Percentiles rank a stretch among this genome's conserved stretches.
Conservation (phyloP, 805 yeast species). For the Barnettozyma vustinii region DNA sequence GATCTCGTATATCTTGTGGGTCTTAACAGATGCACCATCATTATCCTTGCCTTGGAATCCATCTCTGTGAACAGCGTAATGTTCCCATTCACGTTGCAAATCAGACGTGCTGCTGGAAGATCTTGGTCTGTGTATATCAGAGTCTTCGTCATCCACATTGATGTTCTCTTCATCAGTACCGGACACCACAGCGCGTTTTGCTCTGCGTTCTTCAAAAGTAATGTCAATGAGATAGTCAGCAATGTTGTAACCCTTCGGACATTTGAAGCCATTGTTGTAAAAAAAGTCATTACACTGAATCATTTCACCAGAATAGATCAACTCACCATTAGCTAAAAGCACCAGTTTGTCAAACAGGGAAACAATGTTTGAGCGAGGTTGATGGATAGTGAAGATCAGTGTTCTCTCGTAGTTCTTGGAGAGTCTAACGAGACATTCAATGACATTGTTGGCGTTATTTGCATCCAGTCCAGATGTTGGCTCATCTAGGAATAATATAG, state of each 20-base stretch:
- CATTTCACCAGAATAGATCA: slow-evolving; percentile 87
- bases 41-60: slow-evolving; percentile 18
- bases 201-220: slow-evolving; percentile 51
- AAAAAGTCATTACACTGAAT: slow-evolving; percentile 71
- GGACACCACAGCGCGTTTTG: slow-evolving; percentile 11
- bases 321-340: slow-evolving; percentile 75
- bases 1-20: slow-evolving; percentile 23
- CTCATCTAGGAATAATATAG: slow-evolving; percentile 78
- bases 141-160: slow-evolving; percentile 22
- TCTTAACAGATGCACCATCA: not conserved
- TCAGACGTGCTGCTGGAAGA: slow-evolving; percentile 35
- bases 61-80: slow-evolving; percentile 75
- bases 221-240: slow-evolving; percentile 93
- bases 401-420: slow-evolving; percentile 83
- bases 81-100: slow-evolving; percentile 80
- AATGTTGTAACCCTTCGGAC: slow-evolving; percentile 87
- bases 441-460: slow-evolving; percentile 85
- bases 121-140: slow-evolving; percentile 28
- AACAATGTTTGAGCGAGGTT: slow-evolving; percentile 94
- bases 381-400: slow-evolving; percentile 89
- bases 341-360: slow-evolving; percentile 81
- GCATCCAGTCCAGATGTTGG: slow-evolving; percentile 96
- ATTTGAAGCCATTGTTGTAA: slow-evolving; percentile 63
- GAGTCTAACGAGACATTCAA: slow-evolving; percentile 75
- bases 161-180: slow-evolving; percentile 29